These are phyloP conservation scores for Clarireedia paspali DNA, from an alignment of 2,329 filamentous ascomycete genomes.

Conservation along the genomic window DNA sequence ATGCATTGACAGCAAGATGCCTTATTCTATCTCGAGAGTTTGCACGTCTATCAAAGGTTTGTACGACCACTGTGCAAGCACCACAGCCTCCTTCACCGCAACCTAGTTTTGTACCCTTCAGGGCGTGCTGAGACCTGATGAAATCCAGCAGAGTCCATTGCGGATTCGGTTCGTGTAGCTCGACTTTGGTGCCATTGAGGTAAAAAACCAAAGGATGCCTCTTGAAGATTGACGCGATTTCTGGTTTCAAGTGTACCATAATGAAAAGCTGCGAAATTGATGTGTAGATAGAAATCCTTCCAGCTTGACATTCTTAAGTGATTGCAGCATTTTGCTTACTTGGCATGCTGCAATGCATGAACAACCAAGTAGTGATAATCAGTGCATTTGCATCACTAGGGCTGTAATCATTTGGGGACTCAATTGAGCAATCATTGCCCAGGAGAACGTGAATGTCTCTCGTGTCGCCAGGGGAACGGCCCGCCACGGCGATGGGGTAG, in stretches of 20 bases:
- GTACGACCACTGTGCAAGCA: slow-evolving; percentile 87
- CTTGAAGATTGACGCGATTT: slow-evolving; percentile 17
- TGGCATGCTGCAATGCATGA: no score
- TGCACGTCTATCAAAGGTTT: slow-evolving; percentile 56
- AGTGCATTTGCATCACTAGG: no score
- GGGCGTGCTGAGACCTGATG: slow-evolving; percentile 63
- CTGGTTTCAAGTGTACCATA: slow-evolving; percentile 16
- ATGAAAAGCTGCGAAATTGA: neutral
- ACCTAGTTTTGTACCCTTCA: slow-evolving; percentile 91
- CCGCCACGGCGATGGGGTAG: no score
- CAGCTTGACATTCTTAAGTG: no score
- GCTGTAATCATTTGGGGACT: no score
- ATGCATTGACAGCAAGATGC: slow-evolving; percentile 92
- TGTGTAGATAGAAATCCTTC: no score
- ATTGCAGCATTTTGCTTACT: no score
- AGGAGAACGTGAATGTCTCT: no score
- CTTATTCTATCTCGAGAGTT: slow-evolving; percentile 68
- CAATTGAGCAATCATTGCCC: no score
- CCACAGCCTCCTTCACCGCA: slow-evolving; percentile 94
- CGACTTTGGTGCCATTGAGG: slow-evolving; percentile 82
- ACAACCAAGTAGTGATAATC: no score
- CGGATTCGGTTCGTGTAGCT: slow-evolving; percentile 79
- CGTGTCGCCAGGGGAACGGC: no score
- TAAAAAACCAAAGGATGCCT: slow-evolving; percentile 68
- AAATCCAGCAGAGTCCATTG: slow-evolving; percentile 89